These are phyloP conservation scores for Persicaria maculosa DNA, from an alignment of 148 eudicot species.

Conservation along the genomic window DNA sequence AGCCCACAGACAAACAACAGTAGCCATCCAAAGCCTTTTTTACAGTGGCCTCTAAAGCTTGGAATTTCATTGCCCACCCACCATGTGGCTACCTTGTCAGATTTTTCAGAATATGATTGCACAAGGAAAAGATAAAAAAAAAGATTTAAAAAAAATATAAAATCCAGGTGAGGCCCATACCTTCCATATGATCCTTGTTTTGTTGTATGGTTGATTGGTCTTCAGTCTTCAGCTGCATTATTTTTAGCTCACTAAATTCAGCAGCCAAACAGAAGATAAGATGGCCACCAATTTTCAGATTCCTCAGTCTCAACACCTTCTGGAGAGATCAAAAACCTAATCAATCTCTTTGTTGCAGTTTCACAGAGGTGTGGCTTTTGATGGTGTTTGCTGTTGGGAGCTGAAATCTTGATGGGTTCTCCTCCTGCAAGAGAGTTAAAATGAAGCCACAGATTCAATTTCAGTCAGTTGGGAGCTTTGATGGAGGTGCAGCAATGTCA, in stretches of 20 bases:
- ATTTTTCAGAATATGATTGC: constrained; percentile 5
- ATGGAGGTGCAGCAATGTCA: constrained; percentile 25
- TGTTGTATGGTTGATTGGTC: constrained; percentile 4
- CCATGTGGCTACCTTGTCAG: constrained; percentile 17
- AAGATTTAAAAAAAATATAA: not conserved
- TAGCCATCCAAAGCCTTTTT: constrained; percentile 3
- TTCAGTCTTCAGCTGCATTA: constrained; percentile 5
- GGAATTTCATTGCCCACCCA: constrained; percentile 2
- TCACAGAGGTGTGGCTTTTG: constrained; percentile 3
- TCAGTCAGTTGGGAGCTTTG: constrained; percentile 9
- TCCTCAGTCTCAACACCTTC: constrained; percentile 8
- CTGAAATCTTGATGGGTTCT: constrained; percentile 12
- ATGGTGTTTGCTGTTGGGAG: not conserved
- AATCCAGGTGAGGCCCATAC: not conserved
- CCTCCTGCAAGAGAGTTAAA: not conserved
- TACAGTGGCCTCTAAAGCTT: constrained; percentile 8
- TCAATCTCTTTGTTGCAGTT: not conserved
- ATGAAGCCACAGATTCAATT: constrained; percentile 8
- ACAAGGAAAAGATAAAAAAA: not conserved
- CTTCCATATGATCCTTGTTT: constrained; percentile 10
- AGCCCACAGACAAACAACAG: not conserved
- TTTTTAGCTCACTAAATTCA: not conserved
- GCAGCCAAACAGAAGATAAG: constrained; percentile 6
- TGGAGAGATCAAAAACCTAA: not conserved
- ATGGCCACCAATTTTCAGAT: not conserved